Percentiles rank a stretch among this genome's conserved stretches.
These are phyloP conservation scores for Schwanniomyces polymorphus DNA, from an alignment of 805 yeast genomes.

Conservation along the genomic window DNA sequence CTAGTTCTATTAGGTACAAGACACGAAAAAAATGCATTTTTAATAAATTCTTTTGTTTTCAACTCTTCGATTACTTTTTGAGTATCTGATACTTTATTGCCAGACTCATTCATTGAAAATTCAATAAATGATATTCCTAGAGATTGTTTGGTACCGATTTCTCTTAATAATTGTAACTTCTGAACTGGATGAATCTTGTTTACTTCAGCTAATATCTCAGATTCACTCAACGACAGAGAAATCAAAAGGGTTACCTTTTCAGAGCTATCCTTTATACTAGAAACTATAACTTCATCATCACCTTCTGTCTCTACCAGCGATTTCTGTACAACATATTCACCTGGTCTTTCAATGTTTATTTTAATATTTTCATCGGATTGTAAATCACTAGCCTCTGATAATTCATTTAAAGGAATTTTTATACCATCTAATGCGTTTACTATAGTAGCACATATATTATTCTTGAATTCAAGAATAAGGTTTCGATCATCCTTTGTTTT, in stretches of 20 bases:
- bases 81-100: slow-evolving; percentile 10
- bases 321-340: slow-evolving; percentile 34
- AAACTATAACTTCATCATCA: slow-evolving; percentile 19
- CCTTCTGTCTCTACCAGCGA: slow-evolving; percentile 14
- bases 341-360: slow-evolving; percentile 26
- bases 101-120: slow-evolving; percentile 19
- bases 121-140: slow-evolving; percentile 62
- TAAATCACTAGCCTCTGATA: slow-evolving; percentile 18
- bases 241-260: slow-evolving; percentile 48
- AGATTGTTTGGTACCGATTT: slow-evolving; percentile 49
- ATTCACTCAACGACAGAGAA: slow-evolving; percentile 45
- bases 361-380: slow-evolving; percentile 8
- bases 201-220: slow-evolving; percentile 43
- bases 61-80: slow-evolving; percentile 13
- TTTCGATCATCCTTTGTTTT: slow-evolving; percentile 36
- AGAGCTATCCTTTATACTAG: slow-evolving; percentile 40
- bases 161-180: slow-evolving; percentile 44
- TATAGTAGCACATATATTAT: slow-evolving; percentile 55
- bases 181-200: slow-evolving; percentile 39
- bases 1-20: slow-evolving; percentile 26
- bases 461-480: slow-evolving; percentile 52
- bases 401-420: slow-evolving; percentile 24
- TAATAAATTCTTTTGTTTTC: slow-evolving; percentile 13
- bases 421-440: slow-evolving; percentile 44
- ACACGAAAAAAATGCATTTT: slow-evolving; percentile 34